phyloP scores from a whole-genome alignment of 352 stramenopile genomes.

The Phytopythium cucurbitacearum region DNA sequence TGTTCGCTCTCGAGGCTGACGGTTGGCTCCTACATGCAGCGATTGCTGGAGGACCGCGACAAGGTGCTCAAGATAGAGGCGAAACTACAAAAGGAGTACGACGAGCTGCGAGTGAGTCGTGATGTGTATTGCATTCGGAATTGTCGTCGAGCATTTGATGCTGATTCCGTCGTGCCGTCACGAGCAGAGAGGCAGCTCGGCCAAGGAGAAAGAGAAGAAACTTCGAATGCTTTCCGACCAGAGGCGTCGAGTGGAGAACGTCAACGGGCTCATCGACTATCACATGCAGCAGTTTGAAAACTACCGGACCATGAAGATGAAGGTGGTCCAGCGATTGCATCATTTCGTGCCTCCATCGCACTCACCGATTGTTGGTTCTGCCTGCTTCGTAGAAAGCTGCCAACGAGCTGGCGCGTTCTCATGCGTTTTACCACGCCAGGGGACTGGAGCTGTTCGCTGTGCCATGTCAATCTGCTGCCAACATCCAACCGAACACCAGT shows the following conservation, averaged over 20 bases:
- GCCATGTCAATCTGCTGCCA: constrained; percentile 44
- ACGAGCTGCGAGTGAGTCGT: constrained; percentile 45
- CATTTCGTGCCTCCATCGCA: background rate
- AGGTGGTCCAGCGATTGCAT: constrained; percentile 26
- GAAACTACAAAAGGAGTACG: constrained; percentile 77
- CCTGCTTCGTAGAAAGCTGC: constrained; percentile 53
- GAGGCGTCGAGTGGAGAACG: constrained; percentile 79
- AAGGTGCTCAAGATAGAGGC: constrained; percentile 75
- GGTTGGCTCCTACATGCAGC: constrained; percentile 16
- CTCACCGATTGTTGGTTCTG: background rate
- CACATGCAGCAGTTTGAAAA: constrained; percentile 74
- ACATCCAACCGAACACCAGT: constrained; percentile 17
- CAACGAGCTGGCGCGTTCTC: constrained; percentile 61
- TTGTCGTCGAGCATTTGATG: constrained; percentile 3
- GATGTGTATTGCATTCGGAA: constrained; percentile 1
- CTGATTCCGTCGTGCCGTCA: background rate
- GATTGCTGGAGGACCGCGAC: constrained; percentile 75
- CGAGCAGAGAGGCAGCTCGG: constrained; percentile 33
- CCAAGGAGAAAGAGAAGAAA: constrained; percentile 78
- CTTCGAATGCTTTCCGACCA: constrained; percentile 79
- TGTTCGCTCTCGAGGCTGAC: background rate
- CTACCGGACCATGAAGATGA: constrained; percentile 73
- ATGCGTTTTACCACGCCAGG: constrained; percentile 76
- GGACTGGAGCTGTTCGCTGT: constrained; percentile 62
- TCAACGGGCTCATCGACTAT: constrained; percentile 65